Evolutionary conservation across 768 basidiomycete genomes (phyloP).

Genomic region (Panus rudis): DNA sequence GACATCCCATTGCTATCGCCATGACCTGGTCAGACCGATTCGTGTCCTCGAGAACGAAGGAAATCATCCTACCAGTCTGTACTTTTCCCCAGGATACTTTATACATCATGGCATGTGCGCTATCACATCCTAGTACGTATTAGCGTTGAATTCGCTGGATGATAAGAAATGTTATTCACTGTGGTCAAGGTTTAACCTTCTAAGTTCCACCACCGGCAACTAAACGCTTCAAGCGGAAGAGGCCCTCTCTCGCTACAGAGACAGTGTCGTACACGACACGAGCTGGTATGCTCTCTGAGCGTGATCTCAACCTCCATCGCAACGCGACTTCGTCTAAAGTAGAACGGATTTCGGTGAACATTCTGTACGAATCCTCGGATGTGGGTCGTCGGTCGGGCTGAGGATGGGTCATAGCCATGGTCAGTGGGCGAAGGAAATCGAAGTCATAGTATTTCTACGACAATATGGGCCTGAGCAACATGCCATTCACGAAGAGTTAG

Average conservation of each 20-base stretch:
- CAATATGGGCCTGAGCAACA: background rate
- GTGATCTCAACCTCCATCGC: slow-evolving; percentile 9
- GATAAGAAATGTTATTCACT: no score
- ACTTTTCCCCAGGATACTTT: no score
- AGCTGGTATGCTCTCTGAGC: slow-evolving; percentile 7
- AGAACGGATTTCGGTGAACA: slow-evolving; percentile 4
- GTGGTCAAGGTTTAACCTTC: no score
- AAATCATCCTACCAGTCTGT: no score
- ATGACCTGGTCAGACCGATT: no score
- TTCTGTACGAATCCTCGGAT: slow-evolving; percentile 1
- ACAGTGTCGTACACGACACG: slow-evolving; percentile 14
- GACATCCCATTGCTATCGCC: no score
- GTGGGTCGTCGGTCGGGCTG: slow-evolving; percentile 6
- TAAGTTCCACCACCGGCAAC: no score
- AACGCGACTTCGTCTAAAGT: background rate
- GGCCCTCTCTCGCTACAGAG: slow-evolving; percentile 12
- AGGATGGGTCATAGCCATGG: slow-evolving; percentile 9
- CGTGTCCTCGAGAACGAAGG: no score
- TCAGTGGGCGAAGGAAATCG: slow-evolving; percentile 10
- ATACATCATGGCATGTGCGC: no score
- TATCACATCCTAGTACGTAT: no score
- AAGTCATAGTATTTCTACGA: background rate
- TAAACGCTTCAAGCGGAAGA: no score
- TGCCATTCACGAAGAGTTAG: background rate
- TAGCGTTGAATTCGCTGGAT: no score